Evolutionary conservation across 2,329 filamentous ascomycete species (phyloP).

Genomic region (Alternaria sp.): DNA sequence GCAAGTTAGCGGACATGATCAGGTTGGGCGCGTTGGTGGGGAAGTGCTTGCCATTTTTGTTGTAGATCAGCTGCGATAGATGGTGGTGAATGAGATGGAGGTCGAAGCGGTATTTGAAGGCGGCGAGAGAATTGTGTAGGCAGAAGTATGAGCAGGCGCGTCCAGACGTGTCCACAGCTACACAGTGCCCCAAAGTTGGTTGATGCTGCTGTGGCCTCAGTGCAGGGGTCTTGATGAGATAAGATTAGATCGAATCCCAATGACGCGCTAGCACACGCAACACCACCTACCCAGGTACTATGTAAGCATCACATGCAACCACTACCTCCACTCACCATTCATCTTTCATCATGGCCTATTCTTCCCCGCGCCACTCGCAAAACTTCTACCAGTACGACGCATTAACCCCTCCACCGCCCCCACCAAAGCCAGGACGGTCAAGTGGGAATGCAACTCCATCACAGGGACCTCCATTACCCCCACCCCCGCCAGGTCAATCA

Average conservation of each 20-base stretch:
- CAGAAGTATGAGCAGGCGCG: constrained; percentile 15
- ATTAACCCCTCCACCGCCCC: constrained; percentile 57
- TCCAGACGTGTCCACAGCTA: constrained; percentile 29
- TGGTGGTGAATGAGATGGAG: neutral
- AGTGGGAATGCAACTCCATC: constrained; percentile 51
- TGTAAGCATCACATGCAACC: constrained; percentile 9
- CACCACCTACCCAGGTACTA: neutral
- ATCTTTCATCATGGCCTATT: constrained; percentile 42
- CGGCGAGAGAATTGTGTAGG: constrained; percentile 13
- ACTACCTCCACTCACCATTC: neutral
- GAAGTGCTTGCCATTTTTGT: constrained; percentile 35
- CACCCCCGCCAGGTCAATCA: constrained; percentile 49
- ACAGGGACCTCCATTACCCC: constrained; percentile 54
- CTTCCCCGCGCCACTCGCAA: constrained; percentile 48
- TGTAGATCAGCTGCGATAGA: constrained; percentile 10
- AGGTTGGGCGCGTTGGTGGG: constrained; percentile 25
- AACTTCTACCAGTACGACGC: constrained; percentile 50
- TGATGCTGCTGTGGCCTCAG: constrained; percentile 40
- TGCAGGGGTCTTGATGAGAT: constrained; percentile 43
- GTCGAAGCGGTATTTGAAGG: neutral
- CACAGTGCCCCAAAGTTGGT: constrained; percentile 22
- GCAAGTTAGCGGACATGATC: constrained; percentile 36
- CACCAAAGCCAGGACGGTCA: constrained; percentile 52
- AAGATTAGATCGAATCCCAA: constrained; percentile 36
- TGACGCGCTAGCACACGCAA: constrained; percentile 4